Base-by-base conservation (phyloP, 805 yeast genomes). In the Suhomyces faveliae region DNA sequence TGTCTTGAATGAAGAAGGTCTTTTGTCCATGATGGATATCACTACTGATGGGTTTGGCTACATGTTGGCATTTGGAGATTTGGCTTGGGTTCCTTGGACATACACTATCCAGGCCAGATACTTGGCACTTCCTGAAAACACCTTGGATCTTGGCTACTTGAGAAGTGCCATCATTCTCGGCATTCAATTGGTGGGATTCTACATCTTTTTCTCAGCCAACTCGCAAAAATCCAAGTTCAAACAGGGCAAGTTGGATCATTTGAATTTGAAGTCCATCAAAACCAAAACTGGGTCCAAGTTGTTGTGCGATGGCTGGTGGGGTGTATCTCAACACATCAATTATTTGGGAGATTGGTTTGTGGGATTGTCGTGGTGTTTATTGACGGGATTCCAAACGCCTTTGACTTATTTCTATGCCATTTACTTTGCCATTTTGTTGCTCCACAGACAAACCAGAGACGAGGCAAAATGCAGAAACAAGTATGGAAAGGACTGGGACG, bases 1-100 rank as follows among this genome's bases (percentile, higher is more conserved):
- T 42, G 95, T 92, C 0, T 71, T 89, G 55, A 89, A 90, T 64
- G 98, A 94, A 65, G 88, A 83, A 60, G 97, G 97, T 5, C 79
- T 84, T 10, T 72, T 94, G 50, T 83, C 94, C 5, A 94, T 94
- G 97, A 92, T 94, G 79, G 99, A 94, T 66, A 83, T 91, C 43
- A 87, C 95, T 5, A 88, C 96, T 9, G 99, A 94, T 69, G 99
- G 99, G 0, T 89, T 94, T 64, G 99, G 99, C 1, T 91, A 85
- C 69, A 94, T 94, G 99, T 74, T 94, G 45, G 83, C 90, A 3
- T 91, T 92, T 71, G 99, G 99, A 23, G 99, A 94, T 63, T 76
- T 94, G 58, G 83, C 94, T 2, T 78, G 94, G 73, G 89, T 94
- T 19, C 99, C 99, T 25, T 92, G 92, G 74, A 79, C 96, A 1